Evolutionary conservation across 306 rosid species (phyloP).

Genomic region (cucumber (Cucumis sativus)): Cucumber_9930_V3 NC_026656.2:3629001-3629500

Average conservation of each 20-base stretch:
- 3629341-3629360: background rate
- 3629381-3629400: background rate
- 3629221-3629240: background rate
- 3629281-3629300: background rate
- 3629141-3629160: conserved; percentile 62
- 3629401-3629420: background rate
- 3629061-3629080: conserved; percentile 80
- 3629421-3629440: background rate
- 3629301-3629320: background rate
- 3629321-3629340: background rate
- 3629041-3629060: conserved; percentile 84
- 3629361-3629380: background rate
- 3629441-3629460: background rate
- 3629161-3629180: conserved; percentile 19
- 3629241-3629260: background rate
- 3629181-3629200: background rate
- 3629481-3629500: background rate
- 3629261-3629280: background rate
- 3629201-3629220: background rate
- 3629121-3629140: conserved; percentile 97
- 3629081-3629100: conserved; percentile 90
- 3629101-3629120: conserved; percentile 71
- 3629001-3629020: conserved; percentile 89
- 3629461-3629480: background rate
- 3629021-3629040: conserved; percentile 94